A percentile compares a stretch with the other conserved stretches of the same genome.
Evolutionary conservation across 2,329 filamentous ascomycete species (phyloP).

Genomic region (Esteya vermicola): DNA sequence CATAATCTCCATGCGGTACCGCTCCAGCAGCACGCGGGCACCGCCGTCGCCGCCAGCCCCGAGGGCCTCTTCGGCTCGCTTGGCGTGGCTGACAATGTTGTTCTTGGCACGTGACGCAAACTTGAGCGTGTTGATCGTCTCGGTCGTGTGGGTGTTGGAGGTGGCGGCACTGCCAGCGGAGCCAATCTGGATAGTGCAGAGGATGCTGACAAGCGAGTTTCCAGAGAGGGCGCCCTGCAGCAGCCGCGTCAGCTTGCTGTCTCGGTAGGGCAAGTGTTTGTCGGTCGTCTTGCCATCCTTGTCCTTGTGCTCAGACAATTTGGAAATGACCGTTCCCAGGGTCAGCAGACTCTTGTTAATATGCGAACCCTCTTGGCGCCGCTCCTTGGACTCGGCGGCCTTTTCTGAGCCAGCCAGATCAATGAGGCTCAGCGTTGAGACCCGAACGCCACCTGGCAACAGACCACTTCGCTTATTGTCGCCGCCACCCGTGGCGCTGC

Average conservation of each 20-base stretch:
- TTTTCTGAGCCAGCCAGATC: constrained; percentile 94
- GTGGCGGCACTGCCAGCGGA: constrained; percentile 56
- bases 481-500: constrained; percentile 23
- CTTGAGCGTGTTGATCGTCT: constrained; percentile 92
- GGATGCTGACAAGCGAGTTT: constrained; percentile 87
- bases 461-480: constrained; percentile 57
- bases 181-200: constrained; percentile 92
- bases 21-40: constrained; percentile 74
- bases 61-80: constrained; percentile 81
- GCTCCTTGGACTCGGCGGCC: constrained; percentile 88
- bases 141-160: constrained; percentile 61
- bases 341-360: constrained; percentile 98
- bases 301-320: constrained; percentile 79
- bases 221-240: constrained; percentile 87
- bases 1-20: constrained; percentile 85
- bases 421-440: constrained; percentile 89
- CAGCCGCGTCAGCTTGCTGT: constrained; percentile 90
- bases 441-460: constrained; percentile 76
- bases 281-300: constrained; percentile 59
- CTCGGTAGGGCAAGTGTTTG: constrained; percentile 87
- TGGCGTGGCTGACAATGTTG: constrained; percentile 93
- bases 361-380: constrained; percentile 85
- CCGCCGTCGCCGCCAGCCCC: constrained; percentile 70
- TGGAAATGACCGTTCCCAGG: constrained; percentile 85
- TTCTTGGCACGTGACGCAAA: constrained; percentile 96